Evolutionary conservation across 345 rosid genomes (phyloP), one percentile per base, ranked within the genome.

Genomic region (Sisymbrium altissimum): DNA sequence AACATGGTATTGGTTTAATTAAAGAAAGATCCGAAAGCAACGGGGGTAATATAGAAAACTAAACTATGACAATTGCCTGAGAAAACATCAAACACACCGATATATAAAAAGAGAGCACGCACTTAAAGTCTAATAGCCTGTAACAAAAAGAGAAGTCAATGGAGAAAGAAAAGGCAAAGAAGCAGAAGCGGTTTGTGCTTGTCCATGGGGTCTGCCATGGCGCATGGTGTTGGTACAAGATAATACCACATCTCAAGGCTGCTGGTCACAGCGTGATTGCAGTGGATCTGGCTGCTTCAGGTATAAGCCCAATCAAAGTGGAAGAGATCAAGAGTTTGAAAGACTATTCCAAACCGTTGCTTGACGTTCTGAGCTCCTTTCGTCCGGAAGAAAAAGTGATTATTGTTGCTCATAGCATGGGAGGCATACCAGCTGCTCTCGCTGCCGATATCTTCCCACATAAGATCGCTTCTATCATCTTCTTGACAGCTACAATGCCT

Each of bases 201-300:
- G 68, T 83, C 7, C 85, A 81, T 68, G 84, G 74, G 1, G 65
- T 66, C 9, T 33, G 73, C 13, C 84, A 76, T 33, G 85, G 84
- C 17, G 82, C 68, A 1, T 81, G 87, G 83, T 63, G 77, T 79
- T 85, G 86, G 86, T 85, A 59, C 79, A 85, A 77, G 63, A 48
- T 81, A 9, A 62, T 50, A 23, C 4, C 43, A 12, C 43, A 71
- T 7, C n/a, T 79, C 46, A 83, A 83, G 35, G 65, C 68, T 39
- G 64, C 70, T 3, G 81, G 71, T 14, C 79, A 81, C 59, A 50
- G 62, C 41, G 84, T 72, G 6, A 79, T 55, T 2, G 77, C 77
- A 18, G 19, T 83, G 29, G 83, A 83, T 73, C 83, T 81, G 1
- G 61, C 71, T 46, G 74, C 68, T 12, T 72, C 70, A 0, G 84